Evolutionary conservation across 805 yeast genomes (phyloP), one percentile per base, ranked within the genome.

Genomic region (Barnettozyma salicaria): DNA sequence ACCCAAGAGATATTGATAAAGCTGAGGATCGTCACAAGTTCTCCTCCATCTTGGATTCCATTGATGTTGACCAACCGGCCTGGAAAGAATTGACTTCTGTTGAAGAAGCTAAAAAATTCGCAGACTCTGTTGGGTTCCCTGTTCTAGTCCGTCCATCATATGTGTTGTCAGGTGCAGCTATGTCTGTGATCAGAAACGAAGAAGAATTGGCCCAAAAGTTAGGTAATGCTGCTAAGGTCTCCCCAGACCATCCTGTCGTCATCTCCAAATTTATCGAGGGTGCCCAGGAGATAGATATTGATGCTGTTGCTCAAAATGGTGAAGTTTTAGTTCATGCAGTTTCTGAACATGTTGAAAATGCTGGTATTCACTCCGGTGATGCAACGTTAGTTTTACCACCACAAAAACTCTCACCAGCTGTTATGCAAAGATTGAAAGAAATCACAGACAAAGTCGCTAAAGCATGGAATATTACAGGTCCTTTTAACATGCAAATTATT

Each of bases 11-110:
- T 60, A 90, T 90, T 54, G 98, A 90, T 65, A 83, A 79, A 62
- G 98, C 98, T 44, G 98, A 90, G 70, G 95, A 92, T 65, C 87
- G 98, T 70, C 96, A 90, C 70, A 92, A 90, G 69, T 90, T 90
- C 68, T 89, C 97, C 16, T 80, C 87, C 36, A 90, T 90, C 55
- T 73, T 92, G 58, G 97, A 90, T 63, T 79, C 92, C 31, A 87
- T 92, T 58, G 81, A 81, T 25, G 84, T 90, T 52, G 97, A 88
- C 64, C 98, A 90, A 71, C 98, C 98, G 29, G 84, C 84, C 47
- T 90, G 98, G 98, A 86, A 87, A 63, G 97, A 92, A 68, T 75
- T 90, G 52, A 78, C 94, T 24, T 82, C 95, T 27, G 64, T 89
- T 32, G 80, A 67, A 28, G 96, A 82, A 44, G 98, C 98, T 42